A percentile compares a stretch with the other conserved stretches of the same genome.
phyloP scores from a whole-genome alignment of 805 yeast genomes.

The Candida ovalis region DNA sequence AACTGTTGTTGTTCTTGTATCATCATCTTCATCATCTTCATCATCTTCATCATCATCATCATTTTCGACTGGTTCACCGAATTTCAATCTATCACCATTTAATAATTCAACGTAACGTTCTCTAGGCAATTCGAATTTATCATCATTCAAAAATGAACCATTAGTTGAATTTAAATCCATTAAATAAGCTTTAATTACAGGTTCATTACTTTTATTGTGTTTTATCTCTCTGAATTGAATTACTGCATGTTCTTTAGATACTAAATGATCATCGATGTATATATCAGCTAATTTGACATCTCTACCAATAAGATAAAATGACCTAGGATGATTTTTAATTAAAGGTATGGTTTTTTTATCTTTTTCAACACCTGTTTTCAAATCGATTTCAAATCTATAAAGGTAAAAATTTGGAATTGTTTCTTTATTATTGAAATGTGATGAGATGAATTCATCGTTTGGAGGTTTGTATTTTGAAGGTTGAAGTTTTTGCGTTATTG shows the following conservation, averaged over 20 bases:
- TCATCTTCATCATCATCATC: conserved; percentile 13
- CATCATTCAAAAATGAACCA: conserved; percentile 29
- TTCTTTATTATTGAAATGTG: conserved; percentile 3
- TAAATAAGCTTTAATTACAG: conserved; percentile 15
- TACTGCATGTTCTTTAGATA: conserved; percentile 28
- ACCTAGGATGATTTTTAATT: conserved; percentile 17
- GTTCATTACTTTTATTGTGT: not conserved
- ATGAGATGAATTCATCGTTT: conserved; percentile 16
- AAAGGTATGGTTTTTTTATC: conserved; percentile 17
- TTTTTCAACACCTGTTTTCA: conserved; percentile 4
- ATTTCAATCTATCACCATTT: conserved; percentile 21
- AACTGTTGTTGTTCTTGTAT: not conserved
- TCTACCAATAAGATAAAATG: conserved; percentile 27
- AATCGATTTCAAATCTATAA: conserved; percentile 16
- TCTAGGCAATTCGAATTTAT: conserved; percentile 20
- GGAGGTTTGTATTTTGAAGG: conserved; percentile 18
- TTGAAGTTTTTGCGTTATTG: too few species aligned
- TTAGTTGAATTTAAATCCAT: conserved; percentile 29
- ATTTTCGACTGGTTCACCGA: conserved; percentile 15
- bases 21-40: conserved; percentile 14
- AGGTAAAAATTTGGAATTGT: conserved; percentile 11
- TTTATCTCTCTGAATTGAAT: conserved; percentile 23
- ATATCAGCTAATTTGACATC: conserved; percentile 19
- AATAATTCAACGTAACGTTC: conserved; percentile 24
- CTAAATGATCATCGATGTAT: conserved; percentile 16